These are phyloP conservation scores for Aspergillus candidus DNA, from an alignment of 2,329 filamentous ascomycete genomes.

Conservation along the genomic window DNA sequence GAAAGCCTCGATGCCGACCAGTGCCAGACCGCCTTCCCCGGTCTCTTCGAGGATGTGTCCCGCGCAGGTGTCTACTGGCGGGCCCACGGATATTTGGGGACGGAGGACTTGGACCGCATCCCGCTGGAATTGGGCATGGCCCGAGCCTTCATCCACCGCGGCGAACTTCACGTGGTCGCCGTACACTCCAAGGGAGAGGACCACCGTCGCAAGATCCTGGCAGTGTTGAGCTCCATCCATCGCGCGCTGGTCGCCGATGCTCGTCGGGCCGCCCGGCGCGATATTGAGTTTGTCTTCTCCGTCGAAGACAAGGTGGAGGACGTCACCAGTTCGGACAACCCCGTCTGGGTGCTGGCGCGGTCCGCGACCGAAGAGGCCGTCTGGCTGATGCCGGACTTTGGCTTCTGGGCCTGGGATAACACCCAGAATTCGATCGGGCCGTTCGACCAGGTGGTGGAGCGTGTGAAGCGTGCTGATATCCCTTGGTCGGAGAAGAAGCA, in stretches of 20 bases:
- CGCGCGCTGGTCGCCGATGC: constrained; percentile 41
- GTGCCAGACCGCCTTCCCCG: constrained; percentile 30
- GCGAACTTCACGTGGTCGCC: constrained; percentile 28
- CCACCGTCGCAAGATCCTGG: constrained; percentile 34
- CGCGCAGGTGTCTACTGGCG: constrained; percentile 28
- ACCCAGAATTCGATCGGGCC: constrained; percentile 29
- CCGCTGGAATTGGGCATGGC: constrained; percentile 28
- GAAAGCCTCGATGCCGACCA: constrained; percentile 23
- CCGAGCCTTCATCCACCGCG: constrained; percentile 28
- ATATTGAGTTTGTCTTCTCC: constrained; percentile 45
- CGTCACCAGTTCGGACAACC: constrained; percentile 26
- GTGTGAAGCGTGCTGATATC: constrained; percentile 21
- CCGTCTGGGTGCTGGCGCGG: constrained; percentile 42
- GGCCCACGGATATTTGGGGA: constrained; percentile 18
- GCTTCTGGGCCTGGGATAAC: constrained; percentile 47
- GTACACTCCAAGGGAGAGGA: constrained; percentile 29
- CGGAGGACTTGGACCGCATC: constrained; percentile 25
- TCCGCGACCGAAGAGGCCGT: constrained; percentile 35
- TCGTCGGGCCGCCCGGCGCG: constrained; percentile 28
- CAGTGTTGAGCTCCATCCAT: constrained; percentile 44
- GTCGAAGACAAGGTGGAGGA: constrained; percentile 41
- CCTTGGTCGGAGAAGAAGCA: constrained; percentile 34
- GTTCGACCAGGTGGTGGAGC: constrained; percentile 32
- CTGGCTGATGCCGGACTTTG: constrained; percentile 50
- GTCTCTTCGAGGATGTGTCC: constrained; percentile 31